Evolutionary conservation across 2,329 filamentous ascomycete species (phyloP).

Genomic region (Colletotrichum sublineola): DNA sequence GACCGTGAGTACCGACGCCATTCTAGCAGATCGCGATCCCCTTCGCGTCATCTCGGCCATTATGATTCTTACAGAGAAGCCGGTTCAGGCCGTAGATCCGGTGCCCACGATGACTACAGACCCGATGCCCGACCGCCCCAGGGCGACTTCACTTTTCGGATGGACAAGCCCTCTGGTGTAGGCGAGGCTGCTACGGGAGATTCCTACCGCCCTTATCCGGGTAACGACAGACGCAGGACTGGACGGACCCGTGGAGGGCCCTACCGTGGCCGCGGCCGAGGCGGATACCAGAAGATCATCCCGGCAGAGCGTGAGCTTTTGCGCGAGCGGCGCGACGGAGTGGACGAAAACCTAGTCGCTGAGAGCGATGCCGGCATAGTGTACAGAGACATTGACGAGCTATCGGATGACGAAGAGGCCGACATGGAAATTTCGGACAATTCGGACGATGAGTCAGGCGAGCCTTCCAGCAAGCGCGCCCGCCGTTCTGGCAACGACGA

Average conservation of each 20-base stretch:
- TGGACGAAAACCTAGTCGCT: conserved; percentile 62
- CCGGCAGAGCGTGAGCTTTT: conserved; percentile 65
- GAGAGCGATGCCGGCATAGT: conserved; percentile 61
- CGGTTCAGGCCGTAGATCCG: conserved; percentile 35
- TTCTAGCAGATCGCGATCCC: conserved; percentile 29
- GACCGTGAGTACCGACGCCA: conserved; percentile 40
- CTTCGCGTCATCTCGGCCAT: conserved; percentile 22
- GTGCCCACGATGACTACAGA: conserved; percentile 49
- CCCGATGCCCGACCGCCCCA: conserved; percentile 55
- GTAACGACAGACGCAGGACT: conserved; percentile 28
- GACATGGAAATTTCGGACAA: conserved; percentile 74
- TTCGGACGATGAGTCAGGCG: conserved; percentile 55
- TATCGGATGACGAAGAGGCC: conserved; percentile 74
- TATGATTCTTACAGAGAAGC: conserved; percentile 38
- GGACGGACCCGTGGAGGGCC: conserved; percentile 19
- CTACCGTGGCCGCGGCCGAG: conserved; percentile 39
- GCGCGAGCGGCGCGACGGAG: conserved; percentile 51
- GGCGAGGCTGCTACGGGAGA: conserved; percentile 50
- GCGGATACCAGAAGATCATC: conserved; percentile 49
- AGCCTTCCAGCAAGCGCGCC: conserved; percentile 59
- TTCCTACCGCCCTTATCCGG: conserved; percentile 49
- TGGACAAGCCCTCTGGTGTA: conserved; percentile 65
- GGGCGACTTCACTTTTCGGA: conserved; percentile 69
- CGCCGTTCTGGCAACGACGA: conserved; percentile 51
- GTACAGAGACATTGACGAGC: conserved; percentile 67